A percentile compares a stretch with the other conserved stretches of the same genome.
Conservation (phyloP, 2,329 filamentous ascomycete genomes). For the Aspergillus tanneri region DNA sequence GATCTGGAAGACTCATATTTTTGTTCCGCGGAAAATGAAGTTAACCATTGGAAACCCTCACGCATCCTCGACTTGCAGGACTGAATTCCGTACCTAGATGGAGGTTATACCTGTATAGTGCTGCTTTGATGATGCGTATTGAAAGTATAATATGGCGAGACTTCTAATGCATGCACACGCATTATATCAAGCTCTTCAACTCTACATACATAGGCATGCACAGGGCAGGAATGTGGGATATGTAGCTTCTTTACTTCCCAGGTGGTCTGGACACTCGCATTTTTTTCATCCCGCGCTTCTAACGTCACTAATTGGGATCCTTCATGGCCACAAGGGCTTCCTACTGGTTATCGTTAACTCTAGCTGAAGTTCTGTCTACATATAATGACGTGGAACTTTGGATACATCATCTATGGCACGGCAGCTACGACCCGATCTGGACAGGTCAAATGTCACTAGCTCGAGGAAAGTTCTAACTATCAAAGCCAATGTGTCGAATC, state of each 20-base stretch:
- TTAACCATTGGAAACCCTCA: too few species aligned
- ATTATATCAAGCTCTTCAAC: not conserved
- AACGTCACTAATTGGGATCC: too few species aligned
- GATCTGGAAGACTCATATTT: too few species aligned
- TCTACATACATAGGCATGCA: too few species aligned
- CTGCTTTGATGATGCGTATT: too few species aligned
- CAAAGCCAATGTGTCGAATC: not conserved
- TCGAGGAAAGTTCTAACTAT: not conserved
- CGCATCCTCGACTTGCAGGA: too few species aligned
- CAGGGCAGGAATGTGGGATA: slow-evolving; percentile 7
- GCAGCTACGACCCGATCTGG: not conserved
- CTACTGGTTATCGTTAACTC: too few species aligned
- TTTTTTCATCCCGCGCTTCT: not conserved
- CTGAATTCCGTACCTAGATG: too few species aligned
- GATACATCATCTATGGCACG: slow-evolving; percentile 6
- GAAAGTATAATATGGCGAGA: too few species aligned
- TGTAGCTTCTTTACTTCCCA: not conserved
- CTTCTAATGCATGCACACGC: not conserved
- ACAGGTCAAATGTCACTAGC: not conserved
- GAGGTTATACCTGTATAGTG: too few species aligned
- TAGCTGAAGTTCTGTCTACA: not conserved
- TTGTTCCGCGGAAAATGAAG: too few species aligned
- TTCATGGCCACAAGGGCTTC: too few species aligned
- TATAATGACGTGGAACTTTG: not conserved
- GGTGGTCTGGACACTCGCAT: slow-evolving; percentile 1